Evolutionary conservation across 176 grass and related monocot genomes (phyloP).

Genomic region (Triticum turgidum): DNA sequence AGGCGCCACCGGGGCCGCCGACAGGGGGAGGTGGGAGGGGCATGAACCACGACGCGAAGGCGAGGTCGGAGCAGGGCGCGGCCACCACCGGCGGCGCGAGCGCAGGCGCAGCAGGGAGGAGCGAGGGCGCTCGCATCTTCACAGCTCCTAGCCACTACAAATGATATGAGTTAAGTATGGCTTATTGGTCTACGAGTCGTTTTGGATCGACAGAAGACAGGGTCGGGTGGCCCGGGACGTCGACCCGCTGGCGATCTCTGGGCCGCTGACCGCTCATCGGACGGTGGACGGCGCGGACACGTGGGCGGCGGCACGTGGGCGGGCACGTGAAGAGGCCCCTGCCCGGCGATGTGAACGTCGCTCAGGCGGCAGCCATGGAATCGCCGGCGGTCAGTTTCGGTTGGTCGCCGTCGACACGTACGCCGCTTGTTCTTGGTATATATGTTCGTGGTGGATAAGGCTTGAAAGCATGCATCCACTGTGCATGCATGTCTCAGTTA

Average conservation of each 20-base stretch:
- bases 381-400: constrained; percentile 27
- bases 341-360: constrained; percentile 7
- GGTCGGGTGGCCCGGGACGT: background rate
- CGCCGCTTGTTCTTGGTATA: background rate
- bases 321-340: constrained; percentile 38
- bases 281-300: background rate
- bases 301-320: constrained; percentile 18
- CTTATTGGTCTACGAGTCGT: background rate
- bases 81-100: too few species aligned
- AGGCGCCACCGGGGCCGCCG: too few species aligned
- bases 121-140: too few species aligned
- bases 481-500: background rate
- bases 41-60: too few species aligned
- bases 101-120: too few species aligned
- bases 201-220: constrained; percentile 3
- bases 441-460: constrained; percentile 34
- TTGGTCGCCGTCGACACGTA: background rate
- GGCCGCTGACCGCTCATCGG: background rate
- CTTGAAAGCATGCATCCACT: constrained; percentile 21
- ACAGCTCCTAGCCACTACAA: too few species aligned
- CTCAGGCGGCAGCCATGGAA: background rate
- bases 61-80: too few species aligned
- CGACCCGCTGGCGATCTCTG: background rate
- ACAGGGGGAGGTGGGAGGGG: too few species aligned
- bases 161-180: too few species aligned